Conservation (phyloP, 768 basidiomycete species). For the Boletus subcaerulescens region DNA sequence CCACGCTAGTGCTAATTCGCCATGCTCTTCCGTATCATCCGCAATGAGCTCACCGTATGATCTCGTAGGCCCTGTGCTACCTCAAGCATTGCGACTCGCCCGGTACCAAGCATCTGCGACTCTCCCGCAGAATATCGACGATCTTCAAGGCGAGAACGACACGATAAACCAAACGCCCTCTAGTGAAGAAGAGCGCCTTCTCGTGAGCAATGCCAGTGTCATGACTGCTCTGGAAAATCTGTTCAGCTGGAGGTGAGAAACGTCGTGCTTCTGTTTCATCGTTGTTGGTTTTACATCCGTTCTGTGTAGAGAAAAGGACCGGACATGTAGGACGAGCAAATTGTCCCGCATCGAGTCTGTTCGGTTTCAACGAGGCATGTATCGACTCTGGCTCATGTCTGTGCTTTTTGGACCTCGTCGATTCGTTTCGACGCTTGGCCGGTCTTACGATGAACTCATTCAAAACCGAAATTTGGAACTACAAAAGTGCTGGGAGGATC, state of each 20-base stretch:
- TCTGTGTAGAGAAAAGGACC: slow-evolving; percentile 28
- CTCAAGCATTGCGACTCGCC: slow-evolving; percentile 24
- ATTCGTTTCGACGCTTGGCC: background rate
- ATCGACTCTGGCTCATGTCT: slow-evolving; percentile 27
- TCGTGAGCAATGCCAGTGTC: slow-evolving; percentile 22
- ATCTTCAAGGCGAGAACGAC: slow-evolving; percentile 6
- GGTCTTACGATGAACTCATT: background rate
- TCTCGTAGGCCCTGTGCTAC: slow-evolving; percentile 26
- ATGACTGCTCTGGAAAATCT: slow-evolving; percentile 33
- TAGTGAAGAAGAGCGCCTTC: slow-evolving; percentile 18
- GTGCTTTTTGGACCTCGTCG: slow-evolving; percentile 6
- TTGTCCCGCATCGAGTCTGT: slow-evolving; percentile 31
- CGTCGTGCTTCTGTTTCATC: background rate
- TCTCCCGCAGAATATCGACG: background rate
- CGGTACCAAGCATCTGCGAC: background rate
- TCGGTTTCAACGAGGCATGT: slow-evolving; percentile 28
- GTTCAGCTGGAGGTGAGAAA: slow-evolving; percentile 39
- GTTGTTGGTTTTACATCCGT: background rate
- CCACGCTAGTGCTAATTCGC: too few species aligned
- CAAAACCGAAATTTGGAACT: background rate
- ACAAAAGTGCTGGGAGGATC: background rate
- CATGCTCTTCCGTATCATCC: background rate
- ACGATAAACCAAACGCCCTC: slow-evolving; percentile 15
- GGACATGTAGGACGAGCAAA: slow-evolving; percentile 25
- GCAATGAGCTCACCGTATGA: slow-evolving; percentile 5